A percentile compares a stretch with the other conserved stretches of the same genome.
These are phyloP conservation scores for Vitis vinifera DNA, from an alignment of 164 flowering plant species.

Conservation along the genomic window DNA sequence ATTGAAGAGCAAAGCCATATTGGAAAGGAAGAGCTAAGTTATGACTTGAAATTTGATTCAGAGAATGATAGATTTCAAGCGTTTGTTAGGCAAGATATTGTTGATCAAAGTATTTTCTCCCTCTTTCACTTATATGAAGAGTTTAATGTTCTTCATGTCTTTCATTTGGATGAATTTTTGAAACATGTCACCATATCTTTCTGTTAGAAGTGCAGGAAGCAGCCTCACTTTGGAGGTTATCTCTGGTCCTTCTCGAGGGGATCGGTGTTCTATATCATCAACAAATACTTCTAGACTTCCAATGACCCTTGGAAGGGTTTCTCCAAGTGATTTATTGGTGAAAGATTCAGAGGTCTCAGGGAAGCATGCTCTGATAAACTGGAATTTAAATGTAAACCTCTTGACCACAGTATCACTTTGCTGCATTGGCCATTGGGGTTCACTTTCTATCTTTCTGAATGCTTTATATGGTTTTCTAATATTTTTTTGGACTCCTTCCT, in stretches of 20 bases:
- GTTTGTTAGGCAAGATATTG: constrained; percentile 22
- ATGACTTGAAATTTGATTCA: constrained; percentile 16
- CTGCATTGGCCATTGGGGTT: background rate
- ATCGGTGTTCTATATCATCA: constrained; percentile 49
- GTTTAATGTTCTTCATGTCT: background rate
- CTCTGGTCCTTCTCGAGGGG: constrained; percentile 81
- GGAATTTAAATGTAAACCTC: constrained; percentile 70
- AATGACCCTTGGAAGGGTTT: constrained; percentile 85
- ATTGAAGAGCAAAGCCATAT: constrained; percentile 42
- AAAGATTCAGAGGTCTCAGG: constrained; percentile 95
- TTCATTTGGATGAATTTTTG: constrained; percentile 33
- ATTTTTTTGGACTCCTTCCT: background rate
- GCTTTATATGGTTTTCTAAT: background rate
- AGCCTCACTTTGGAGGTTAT: constrained; percentile 80
- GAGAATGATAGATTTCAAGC: constrained; percentile 27
- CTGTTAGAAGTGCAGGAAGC: constrained; percentile 94
- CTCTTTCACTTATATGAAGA: constrained; percentile 12
- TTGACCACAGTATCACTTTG: background rate
- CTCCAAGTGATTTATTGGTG: constrained; percentile 71
- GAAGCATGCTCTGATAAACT: constrained; percentile 87
- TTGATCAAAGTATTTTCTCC: constrained; percentile 54
- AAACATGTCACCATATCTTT: constrained; percentile 56
- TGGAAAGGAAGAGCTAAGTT: constrained; percentile 37
- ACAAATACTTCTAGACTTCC: constrained; percentile 65
- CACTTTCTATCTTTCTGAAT: background rate